Base-by-base conservation (phyloP, 805 yeast genomes). In the Candida patagonica region DNA sequence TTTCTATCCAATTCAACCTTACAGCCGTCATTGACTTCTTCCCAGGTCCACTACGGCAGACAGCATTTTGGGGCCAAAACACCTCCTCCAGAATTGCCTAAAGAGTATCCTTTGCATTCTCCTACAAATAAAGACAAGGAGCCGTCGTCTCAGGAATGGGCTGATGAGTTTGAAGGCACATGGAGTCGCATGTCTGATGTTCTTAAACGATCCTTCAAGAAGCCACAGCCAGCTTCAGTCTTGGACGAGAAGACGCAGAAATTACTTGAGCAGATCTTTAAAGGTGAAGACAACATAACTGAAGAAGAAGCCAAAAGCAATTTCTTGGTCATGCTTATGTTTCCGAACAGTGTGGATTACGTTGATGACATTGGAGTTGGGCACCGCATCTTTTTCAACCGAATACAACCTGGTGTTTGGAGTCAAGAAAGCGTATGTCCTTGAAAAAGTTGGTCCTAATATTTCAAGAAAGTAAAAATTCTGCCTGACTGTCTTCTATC, bases 221-320 rank as follows among this genome's bases (percentile, higher is more conserved):
- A 76, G 48, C 95, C 95, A 0, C 60, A 68, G 1, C 94, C 94
- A 2, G 80, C 80, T n/a, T 62, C 76, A 1, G 60, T 63, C 17
- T 53, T 85, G 54, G 71, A 73, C 8, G 66, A 65, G 6, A 78
- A 74, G 30, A 74, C 73, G 42, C 65, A 67, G 26, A 74, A 73
- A 48, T 56, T 67, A 41, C 60, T 85, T 32, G 94, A 85, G 58
- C 73, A 82, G 38, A 78, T 85, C 35, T 67, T 73, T 35, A 69
- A 94, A 49, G 89, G 94, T 9, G 94, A 85, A 13, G 94, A 85
- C 59, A 94, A 94, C 6, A 78, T 74, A 37, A 40, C 51, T 26
- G 77, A 73, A 23, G 74, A 73, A 21, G 76, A 80, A 1, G 74
- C 73, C 10, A 61, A 70, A 41, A 78, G 75, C 53, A 76, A 82